A percentile compares a stretch with the other conserved stretches of the same genome.
phyloP scores from a whole-genome alignment of 805 yeast genomes.

The Groenewaldozyma salmanticensis region DNA sequence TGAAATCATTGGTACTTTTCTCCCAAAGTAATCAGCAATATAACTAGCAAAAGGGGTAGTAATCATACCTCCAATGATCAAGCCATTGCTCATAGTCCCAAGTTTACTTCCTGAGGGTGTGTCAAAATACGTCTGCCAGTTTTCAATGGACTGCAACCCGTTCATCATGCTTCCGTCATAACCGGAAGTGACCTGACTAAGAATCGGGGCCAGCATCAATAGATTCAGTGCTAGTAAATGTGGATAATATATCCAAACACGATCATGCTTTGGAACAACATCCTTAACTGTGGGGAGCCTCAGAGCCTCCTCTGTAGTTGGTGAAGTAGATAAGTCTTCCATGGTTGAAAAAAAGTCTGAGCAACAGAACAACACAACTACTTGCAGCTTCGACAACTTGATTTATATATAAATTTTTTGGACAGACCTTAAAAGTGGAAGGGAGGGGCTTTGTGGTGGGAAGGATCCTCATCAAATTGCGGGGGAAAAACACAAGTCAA shows the following conservation, averaged over 20 bases:
- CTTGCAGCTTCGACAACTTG: no score
- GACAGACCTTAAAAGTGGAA: no score
- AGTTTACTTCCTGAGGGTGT: constrained; percentile 3
- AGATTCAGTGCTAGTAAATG: constrained; percentile 5
- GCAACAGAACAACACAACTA: no score
- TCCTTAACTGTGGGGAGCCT: no score
- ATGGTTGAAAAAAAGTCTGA: no score
- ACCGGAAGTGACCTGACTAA: constrained; percentile 5
- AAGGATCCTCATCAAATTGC: no score
- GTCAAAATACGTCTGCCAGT: constrained; percentile 7
- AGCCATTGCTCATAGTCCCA: constrained; percentile 8
- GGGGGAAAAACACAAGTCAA: no score
- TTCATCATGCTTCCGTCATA: constrained; percentile 7
- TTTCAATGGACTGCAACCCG: constrained; percentile 16
- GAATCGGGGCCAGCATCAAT: constrained; percentile 1
- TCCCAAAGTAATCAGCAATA: constrained; percentile 48
- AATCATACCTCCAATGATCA: constrained; percentile 51
- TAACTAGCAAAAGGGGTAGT: constrained; percentile 53
- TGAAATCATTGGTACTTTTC: constrained; percentile 47
- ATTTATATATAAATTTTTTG: no score
- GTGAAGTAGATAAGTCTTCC: no score
- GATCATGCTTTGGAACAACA: constrained; percentile 1
- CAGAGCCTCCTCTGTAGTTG: no score
- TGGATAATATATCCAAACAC: constrained; percentile 6
- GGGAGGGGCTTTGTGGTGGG: no score